A percentile compares a stretch with the other conserved stretches of the same genome.
phyloP scores from a whole-genome alignment of 73 alveolate species.

The Paramecium biaurelia region DNA sequence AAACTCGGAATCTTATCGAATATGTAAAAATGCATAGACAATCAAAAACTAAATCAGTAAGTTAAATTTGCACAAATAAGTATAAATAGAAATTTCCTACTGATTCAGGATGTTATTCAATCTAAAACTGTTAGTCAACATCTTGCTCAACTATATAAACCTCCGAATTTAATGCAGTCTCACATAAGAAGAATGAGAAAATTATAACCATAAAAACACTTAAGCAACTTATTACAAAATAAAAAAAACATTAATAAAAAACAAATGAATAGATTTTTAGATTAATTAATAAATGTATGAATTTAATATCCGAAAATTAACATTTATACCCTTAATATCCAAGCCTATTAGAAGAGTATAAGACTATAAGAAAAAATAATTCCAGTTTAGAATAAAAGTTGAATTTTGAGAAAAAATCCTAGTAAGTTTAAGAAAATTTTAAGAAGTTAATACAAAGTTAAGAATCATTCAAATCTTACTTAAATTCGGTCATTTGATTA shows the following conservation, averaged over 20 bases:
- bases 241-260: not conserved
- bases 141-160: not conserved
- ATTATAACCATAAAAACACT: not conserved
- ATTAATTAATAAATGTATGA: not conserved
- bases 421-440: not conserved
- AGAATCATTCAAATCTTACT: conserved; percentile 12
- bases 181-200: not conserved
- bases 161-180: not conserved
- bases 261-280: not conserved
- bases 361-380: not conserved
- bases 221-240: not conserved
- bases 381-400: not conserved
- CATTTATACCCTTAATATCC: not conserved
- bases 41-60: conserved; percentile 7
- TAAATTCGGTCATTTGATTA: not conserved
- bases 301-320: not conserved
- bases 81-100: not conserved
- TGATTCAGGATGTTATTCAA: not conserved
- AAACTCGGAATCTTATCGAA: conserved; percentile 9
- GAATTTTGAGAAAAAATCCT: not conserved
- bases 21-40: conserved; percentile 37
- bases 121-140: not conserved
- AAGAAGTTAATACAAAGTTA: not conserved
- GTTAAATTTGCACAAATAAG: not conserved
- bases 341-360: not conserved